phyloP scores from a whole-genome alignment of 345 rosid species.

The Gossypium raimondii region DNA sequence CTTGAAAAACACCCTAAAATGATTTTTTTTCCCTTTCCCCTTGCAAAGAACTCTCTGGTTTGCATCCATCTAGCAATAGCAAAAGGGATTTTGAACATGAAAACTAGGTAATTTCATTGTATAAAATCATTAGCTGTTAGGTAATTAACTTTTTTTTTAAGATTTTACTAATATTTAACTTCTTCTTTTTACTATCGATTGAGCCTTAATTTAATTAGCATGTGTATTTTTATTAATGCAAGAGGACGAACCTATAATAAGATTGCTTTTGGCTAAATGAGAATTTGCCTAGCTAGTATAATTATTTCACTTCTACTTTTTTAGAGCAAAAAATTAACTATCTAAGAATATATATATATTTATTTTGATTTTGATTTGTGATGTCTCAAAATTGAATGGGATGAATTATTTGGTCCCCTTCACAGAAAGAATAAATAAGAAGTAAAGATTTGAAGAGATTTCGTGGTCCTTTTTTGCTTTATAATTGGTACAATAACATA shows the following conservation, averaged over 20 bases:
- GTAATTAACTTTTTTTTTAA: not conserved
- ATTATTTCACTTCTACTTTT: not conserved
- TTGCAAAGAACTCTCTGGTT: too few species aligned
- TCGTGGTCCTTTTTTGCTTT: constrained; percentile 30
- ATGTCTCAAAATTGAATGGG: constrained; percentile 4
- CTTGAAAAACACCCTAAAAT: too few species aligned
- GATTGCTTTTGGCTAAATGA: not conserved
- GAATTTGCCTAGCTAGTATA: not conserved
- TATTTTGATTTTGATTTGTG: not conserved
- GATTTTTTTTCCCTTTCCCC: too few species aligned
- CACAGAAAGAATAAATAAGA: constrained; percentile 13
- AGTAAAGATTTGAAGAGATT: constrained; percentile 32
- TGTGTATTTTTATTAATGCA: too few species aligned
- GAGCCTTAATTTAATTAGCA: accelerated
- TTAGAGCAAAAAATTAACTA: not conserved
- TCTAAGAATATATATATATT: not conserved
- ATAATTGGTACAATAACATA: not conserved
- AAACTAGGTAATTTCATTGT: not conserved
- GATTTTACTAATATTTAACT: too few species aligned
- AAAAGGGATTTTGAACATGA: too few species aligned
- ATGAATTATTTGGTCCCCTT: constrained; percentile 25
- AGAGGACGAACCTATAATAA: too few species aligned
- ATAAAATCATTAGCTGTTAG: not conserved
- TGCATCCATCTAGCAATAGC: too few species aligned
- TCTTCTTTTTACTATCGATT: too few species aligned